A percentile compares a stretch with the other conserved stretches of the same genome.
phyloP scores from a whole-genome alignment of 164 flowering plant genomes.

The Taxillus chinensis region DNA sequence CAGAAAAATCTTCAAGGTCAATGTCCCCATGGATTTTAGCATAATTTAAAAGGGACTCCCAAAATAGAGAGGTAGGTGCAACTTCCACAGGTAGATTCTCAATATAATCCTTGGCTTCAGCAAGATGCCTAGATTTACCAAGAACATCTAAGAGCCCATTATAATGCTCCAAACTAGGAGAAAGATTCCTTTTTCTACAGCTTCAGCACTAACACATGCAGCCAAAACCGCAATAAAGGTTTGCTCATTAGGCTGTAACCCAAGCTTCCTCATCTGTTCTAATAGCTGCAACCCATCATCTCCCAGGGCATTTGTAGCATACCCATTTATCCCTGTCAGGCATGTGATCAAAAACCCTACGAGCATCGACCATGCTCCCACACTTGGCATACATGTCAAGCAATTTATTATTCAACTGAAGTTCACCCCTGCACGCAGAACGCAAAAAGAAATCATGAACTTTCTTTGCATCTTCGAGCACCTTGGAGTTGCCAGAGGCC shows the following conservation, averaged over 20 bases:
- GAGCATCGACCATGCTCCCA: conserved; percentile 4
- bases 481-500: neutral
- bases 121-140: conserved; percentile 1
- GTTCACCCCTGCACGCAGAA: conserved; percentile 2
- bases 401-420: conserved; percentile 1
- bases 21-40: conserved; percentile 3
- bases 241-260: neutral
- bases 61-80: neutral
- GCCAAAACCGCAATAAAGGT: neutral
- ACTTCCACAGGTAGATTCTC: neutral
- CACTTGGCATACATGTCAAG: conserved; percentile 2
- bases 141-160: conserved; percentile 1
- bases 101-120: neutral
- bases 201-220: conserved; percentile 2
- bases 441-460: conserved; percentile 3
- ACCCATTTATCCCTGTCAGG: conserved; percentile 3
- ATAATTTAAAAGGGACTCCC: conserved; percentile 5
- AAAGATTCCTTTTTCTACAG: neutral
- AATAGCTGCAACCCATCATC: conserved; percentile 2
- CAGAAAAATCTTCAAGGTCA: conserved; percentile 2
- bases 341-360: conserved; percentile 5
- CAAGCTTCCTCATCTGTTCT: conserved; percentile 1
- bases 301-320: neutral
- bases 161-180: neutral
- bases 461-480: conserved; percentile 2